phyloP scores from a whole-genome alignment of 2,329 filamentous ascomycete species.

The Arthroderma sp. region DNA sequence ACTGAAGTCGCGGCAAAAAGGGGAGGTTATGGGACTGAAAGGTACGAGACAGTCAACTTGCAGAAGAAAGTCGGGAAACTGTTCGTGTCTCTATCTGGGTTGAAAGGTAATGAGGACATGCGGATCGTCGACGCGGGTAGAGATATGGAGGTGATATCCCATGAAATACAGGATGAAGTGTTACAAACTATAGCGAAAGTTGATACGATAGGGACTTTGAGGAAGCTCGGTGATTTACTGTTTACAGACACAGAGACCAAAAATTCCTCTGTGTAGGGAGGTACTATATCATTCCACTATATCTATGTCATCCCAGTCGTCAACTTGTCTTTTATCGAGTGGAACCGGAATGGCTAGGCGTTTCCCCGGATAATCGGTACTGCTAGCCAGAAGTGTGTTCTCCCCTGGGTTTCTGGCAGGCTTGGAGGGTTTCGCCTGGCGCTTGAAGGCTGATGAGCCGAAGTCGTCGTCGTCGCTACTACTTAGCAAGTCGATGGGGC shows the following conservation, averaged over 20 bases:
- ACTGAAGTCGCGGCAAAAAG: slow-evolving; percentile 59
- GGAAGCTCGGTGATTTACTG: slow-evolving; percentile 24
- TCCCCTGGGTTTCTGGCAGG: background rate
- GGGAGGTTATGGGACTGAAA: slow-evolving; percentile 79
- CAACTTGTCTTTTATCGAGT: background rate
- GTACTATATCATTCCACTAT: background rate
- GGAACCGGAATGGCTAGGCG: background rate
- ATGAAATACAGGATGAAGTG: slow-evolving; percentile 25
- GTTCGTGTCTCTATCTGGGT: slow-evolving; percentile 47
- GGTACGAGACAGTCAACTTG: slow-evolving; percentile 76
- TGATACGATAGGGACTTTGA: slow-evolving; percentile 25
- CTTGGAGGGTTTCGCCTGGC: background rate
- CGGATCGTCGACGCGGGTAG: slow-evolving; percentile 44
- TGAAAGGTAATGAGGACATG: slow-evolving; percentile 41
- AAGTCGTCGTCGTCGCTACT: background rate
- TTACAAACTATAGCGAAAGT: slow-evolving; percentile 24
- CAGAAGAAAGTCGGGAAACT: slow-evolving; percentile 65
- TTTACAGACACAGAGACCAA: slow-evolving; percentile 6
- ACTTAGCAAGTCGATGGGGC: background rate
- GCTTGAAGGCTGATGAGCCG: background rate
- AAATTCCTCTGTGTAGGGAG: background rate
- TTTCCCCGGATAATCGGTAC: background rate
- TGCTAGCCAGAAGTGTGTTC: background rate
- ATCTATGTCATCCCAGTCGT: slow-evolving; percentile 4
- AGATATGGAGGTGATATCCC: slow-evolving; percentile 40